Conservation (phyloP, 2,329 filamentous ascomycete species). For the Verticillium nonalfalfae region DNA sequence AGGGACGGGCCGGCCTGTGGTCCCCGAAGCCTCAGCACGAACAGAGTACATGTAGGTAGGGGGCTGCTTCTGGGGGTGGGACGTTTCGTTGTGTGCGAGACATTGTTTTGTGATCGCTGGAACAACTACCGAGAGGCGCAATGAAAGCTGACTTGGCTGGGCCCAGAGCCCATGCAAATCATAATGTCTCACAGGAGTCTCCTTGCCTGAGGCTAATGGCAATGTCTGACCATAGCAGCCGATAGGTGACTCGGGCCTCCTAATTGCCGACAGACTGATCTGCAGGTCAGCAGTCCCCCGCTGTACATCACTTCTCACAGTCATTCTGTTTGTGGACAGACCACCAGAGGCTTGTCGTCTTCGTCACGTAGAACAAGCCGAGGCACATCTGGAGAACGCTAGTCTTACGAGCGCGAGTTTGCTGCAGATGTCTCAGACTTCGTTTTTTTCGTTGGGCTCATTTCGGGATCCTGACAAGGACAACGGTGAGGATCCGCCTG, state of each 20-base stretch:
- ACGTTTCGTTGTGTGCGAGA: background rate
- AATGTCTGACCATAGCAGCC: background rate
- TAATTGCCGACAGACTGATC: background rate
- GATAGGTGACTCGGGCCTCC: background rate
- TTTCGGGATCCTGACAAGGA: background rate
- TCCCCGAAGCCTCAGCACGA: background rate
- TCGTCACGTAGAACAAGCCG: background rate
- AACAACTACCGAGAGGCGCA: background rate
- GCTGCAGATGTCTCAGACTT: background rate
- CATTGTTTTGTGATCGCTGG: background rate
- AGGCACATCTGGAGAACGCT: background rate
- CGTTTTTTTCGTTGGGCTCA: background rate
- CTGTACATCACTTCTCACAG: background rate
- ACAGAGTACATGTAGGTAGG: conserved; percentile 8
- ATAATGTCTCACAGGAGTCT: background rate
- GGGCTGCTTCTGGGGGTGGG: conserved; percentile 1
- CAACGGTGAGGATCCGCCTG: background rate
- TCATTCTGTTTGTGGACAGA: background rate
- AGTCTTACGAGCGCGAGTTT: background rate
- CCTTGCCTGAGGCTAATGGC: background rate
- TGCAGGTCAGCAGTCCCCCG: background rate
- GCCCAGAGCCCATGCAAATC: background rate
- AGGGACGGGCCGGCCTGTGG: conserved; percentile 12
- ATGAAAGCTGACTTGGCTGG: background rate
- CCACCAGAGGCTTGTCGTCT: background rate